Evolutionary conservation across 2,329 filamentous ascomycete genomes (phyloP).

Genomic region (Colletotrichum liriopes): DNA sequence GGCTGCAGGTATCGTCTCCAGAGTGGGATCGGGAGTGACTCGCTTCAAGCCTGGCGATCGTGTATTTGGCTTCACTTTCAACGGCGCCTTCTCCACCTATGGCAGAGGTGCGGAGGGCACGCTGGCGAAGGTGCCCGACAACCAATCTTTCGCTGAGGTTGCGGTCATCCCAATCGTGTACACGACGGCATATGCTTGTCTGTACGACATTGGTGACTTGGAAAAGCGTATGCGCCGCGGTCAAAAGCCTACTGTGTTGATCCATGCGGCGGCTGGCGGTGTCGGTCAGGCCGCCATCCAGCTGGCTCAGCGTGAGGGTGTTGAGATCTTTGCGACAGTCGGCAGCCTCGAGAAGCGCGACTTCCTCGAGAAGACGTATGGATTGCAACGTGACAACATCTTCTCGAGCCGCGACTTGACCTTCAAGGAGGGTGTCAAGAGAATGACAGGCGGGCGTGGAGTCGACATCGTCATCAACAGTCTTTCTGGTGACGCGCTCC

Average conservation of each 20-base stretch:
- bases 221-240: constrained; percentile 46
- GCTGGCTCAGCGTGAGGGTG: constrained; percentile 55
- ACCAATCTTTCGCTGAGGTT: constrained; percentile 54
- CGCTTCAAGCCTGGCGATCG: constrained; percentile 52
- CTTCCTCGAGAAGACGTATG: constrained; percentile 55
- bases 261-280: constrained; percentile 56
- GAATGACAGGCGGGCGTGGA: constrained; percentile 49
- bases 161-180: constrained; percentile 55
- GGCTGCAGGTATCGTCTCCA: constrained; percentile 52
- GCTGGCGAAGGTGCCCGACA: constrained; percentile 52
- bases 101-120: constrained; percentile 42
- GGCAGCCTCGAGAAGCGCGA: constrained; percentile 53
- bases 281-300: constrained; percentile 58
- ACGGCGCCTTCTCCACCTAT: constrained; percentile 42
- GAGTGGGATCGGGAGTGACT: constrained; percentile 49
- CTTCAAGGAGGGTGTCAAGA: constrained; percentile 46
- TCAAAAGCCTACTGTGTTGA: constrained; percentile 50
- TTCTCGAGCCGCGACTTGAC: constrained; percentile 49
- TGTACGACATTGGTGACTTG: constrained; percentile 51
- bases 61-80: constrained; percentile 42
- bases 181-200: constrained; percentile 51
- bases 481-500: constrained; percentile 46
- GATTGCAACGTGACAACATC: constrained; percentile 54
- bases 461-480: constrained; percentile 52
- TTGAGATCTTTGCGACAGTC: constrained; percentile 60